phyloP scores from a whole-genome alignment of 2,329 filamentous ascomycete genomes.

The Bipolaris gigantea region DNA sequence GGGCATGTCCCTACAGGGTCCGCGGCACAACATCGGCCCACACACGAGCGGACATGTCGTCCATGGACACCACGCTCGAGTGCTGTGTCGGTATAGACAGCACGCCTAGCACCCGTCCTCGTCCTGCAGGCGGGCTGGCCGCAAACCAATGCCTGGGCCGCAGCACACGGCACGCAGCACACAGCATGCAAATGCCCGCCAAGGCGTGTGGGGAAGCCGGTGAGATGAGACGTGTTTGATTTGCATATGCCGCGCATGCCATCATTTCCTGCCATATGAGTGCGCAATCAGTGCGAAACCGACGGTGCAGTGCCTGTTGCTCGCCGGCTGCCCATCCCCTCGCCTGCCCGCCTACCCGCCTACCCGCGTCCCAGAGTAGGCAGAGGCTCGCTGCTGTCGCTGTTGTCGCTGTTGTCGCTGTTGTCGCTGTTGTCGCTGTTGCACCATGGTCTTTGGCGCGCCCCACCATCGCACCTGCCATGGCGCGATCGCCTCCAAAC shows the following conservation, averaged over 20 bases:
- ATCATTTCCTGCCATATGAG: slow-evolving; percentile 19
- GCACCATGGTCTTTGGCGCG: slow-evolving; percentile 18
- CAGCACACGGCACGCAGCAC: background rate
- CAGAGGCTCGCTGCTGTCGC: too few relatives aligned
- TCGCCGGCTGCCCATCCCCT: background rate
- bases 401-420: slow-evolving; percentile 17
- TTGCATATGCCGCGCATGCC: slow-evolving; percentile 13
- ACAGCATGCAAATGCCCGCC: slow-evolving; percentile 11
- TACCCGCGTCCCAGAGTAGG: too few relatives aligned
- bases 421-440: slow-evolving; percentile 16
- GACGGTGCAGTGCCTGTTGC: background rate
- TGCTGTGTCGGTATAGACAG: background rate
- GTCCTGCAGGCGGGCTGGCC: slow-evolving; percentile 15
- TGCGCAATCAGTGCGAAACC: slow-evolving; percentile 1
- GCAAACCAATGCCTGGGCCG: slow-evolving; percentile 2
- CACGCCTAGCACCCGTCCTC: background rate
- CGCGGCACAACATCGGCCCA: slow-evolving; percentile 14
- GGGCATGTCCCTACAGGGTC: slow-evolving; percentile 5
- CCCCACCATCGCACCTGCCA: slow-evolving; percentile 22
- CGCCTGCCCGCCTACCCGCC: background rate
- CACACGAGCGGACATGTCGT: background rate
- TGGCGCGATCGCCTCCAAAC: slow-evolving; percentile 20
- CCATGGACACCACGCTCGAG: background rate
- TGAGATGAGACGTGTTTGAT: slow-evolving; percentile 33
- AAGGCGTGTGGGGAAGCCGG: slow-evolving; percentile 28